Percentiles rank a stretch among this genome's conserved stretches.
phyloP scores from a whole-genome alignment of 2,329 filamentous ascomycete genomes.

The Talaromyces sp. region DNA sequence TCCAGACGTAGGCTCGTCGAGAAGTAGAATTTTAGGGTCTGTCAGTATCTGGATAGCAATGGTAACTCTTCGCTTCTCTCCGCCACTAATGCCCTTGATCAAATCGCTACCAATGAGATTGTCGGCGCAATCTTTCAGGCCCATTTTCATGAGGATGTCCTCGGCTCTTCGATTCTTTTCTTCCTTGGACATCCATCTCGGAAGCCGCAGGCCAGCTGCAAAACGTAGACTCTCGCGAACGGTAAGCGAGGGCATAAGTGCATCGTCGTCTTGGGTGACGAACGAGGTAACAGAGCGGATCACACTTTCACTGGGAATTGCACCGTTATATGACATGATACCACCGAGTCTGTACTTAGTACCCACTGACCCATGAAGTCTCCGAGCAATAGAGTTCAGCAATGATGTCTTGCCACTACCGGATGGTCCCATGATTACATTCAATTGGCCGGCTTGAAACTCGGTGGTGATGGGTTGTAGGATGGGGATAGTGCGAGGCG shows the following conservation, averaged over 20 bases:
- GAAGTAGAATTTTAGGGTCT: conserved; percentile 66
- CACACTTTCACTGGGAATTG: conserved; percentile 64
- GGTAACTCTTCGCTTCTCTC: conserved; percentile 72
- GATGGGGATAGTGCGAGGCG: conserved; percentile 47
- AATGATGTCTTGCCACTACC: conserved; percentile 74
- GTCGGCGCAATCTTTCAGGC: conserved; percentile 73
- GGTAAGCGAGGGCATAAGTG: conserved; percentile 68
- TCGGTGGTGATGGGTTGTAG: conserved; percentile 64
- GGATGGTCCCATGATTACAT: conserved; percentile 77
- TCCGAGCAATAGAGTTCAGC: conserved; percentile 67
- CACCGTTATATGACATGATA: conserved; percentile 66
- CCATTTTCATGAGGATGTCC: conserved; percentile 70
- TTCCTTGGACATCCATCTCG: conserved; percentile 64
- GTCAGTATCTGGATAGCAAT: conserved; percentile 76
- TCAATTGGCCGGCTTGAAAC: conserved; percentile 66
- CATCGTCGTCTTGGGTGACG: conserved; percentile 75
- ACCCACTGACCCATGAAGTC: conserved; percentile 59
- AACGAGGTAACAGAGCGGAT: conserved; percentile 71
- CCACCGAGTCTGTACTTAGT: conserved; percentile 63
- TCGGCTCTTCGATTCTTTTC: conserved; percentile 68
- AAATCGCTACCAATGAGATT: conserved; percentile 69
- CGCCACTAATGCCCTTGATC: conserved; percentile 74
- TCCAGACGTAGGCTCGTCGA: conserved; percentile 75
- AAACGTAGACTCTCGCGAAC: conserved; percentile 71
- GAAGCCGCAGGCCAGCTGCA: conserved; percentile 67